Percentiles rank a stretch among this genome's conserved stretches.
Conservation (phyloP, 2,329 filamentous ascomycete genomes). For the Fusarium buharicum region DNA sequence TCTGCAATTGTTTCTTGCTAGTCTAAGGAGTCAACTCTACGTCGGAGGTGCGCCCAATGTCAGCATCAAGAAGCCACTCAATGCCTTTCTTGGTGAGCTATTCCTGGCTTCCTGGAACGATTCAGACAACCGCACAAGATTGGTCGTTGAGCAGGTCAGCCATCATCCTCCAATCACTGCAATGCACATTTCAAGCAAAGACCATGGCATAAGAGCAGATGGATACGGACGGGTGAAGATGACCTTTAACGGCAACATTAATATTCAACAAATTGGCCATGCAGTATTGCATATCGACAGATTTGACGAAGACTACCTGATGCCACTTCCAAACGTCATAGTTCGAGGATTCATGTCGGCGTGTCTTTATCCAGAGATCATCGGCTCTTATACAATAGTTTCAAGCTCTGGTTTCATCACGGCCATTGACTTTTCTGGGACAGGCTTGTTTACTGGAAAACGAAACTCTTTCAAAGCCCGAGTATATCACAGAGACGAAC, state of each 20-base stretch:
- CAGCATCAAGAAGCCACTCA: slow-evolving; percentile 64
- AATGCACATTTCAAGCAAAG: slow-evolving; percentile 58
- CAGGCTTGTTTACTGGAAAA: slow-evolving; percentile 52
- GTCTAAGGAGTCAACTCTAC: slow-evolving; percentile 60
- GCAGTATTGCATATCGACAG: slow-evolving; percentile 61
- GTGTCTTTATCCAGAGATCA: slow-evolving; percentile 60
- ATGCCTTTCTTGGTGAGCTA: slow-evolving; percentile 63
- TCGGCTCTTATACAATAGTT: slow-evolving; percentile 57
- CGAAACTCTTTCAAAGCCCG: slow-evolving; percentile 59
- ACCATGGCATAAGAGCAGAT: slow-evolving; percentile 58
- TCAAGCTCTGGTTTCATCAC: slow-evolving; percentile 58
- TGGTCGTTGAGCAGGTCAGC: slow-evolving; percentile 60
- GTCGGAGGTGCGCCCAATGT: slow-evolving; percentile 57
- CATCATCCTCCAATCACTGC: slow-evolving; percentile 66
- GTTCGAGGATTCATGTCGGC: slow-evolving; percentile 60
- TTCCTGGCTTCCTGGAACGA: slow-evolving; percentile 58
- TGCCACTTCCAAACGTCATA: slow-evolving; percentile 60
- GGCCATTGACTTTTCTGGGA: slow-evolving; percentile 60
- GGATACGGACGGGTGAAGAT: slow-evolving; percentile 65
- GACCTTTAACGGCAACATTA: slow-evolving; percentile 60
- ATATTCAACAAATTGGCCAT: slow-evolving; percentile 62
- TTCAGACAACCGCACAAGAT: slow-evolving; percentile 42
- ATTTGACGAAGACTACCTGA: slow-evolving; percentile 60
- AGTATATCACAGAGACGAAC: slow-evolving; percentile 53
- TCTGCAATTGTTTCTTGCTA: slow-evolving; percentile 59